These are phyloP conservation scores for Tulasnella sp. DNA, from an alignment of 768 basidiomycete genomes.

Conservation along the genomic window DNA sequence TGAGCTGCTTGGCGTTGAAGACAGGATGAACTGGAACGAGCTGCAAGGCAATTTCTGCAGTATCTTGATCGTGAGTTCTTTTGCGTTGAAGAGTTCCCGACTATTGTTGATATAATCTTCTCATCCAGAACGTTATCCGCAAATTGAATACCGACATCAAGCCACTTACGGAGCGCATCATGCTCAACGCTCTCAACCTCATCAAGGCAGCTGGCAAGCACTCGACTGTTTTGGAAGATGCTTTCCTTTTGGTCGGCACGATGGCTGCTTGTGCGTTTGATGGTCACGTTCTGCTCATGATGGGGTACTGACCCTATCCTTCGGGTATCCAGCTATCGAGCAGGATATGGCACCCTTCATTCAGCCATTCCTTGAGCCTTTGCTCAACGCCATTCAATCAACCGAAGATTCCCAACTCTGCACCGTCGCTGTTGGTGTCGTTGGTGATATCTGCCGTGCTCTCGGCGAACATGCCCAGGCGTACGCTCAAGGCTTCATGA, in stretches of 20 bases:
- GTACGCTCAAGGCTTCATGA: slow-evolving; percentile 86
- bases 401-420: slow-evolving; percentile 95
- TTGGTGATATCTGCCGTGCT: slow-evolving; percentile 93
- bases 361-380: slow-evolving; percentile 68
- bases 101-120: neutral
- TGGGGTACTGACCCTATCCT: neutral
- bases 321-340: slow-evolving; percentile 48
- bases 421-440: slow-evolving; percentile 89
- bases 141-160: slow-evolving; percentile 73
- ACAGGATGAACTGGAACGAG: slow-evolving; percentile 98
- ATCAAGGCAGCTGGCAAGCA: slow-evolving; percentile 84
- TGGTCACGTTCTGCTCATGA: neutral
- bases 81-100: neutral
- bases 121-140: slow-evolving; percentile 62
- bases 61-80: slow-evolving; percentile 61
- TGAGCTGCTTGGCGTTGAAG: slow-evolving; percentile 90
- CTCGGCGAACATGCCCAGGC: slow-evolving; percentile 73
- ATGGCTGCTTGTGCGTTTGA: slow-evolving; percentile 55
- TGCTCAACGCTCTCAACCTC: slow-evolving; percentile 79
- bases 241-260: slow-evolving; percentile 87
- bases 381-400: slow-evolving; percentile 79
- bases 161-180: slow-evolving; percentile 86
- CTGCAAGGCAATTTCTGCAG: slow-evolving; percentile 91
- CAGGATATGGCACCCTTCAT: slow-evolving; percentile 72
- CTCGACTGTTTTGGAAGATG: slow-evolving; percentile 91